phyloP scores from a whole-genome alignment of 768 basidiomycete species.

The Boletus subparvulus region DNA sequence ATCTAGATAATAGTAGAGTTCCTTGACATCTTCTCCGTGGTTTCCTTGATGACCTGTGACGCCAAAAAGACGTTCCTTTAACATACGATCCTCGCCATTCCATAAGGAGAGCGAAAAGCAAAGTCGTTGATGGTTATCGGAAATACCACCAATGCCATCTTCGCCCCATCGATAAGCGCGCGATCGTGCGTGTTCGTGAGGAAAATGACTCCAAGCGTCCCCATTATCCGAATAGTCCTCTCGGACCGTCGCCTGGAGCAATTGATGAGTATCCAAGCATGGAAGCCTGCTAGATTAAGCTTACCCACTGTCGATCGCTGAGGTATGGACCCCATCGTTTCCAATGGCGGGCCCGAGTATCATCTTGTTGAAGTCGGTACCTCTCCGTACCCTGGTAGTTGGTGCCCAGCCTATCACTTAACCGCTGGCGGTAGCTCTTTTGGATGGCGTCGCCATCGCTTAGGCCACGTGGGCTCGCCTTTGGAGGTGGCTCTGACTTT shows the following conservation, averaged over 20 bases:
- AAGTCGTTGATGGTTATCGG: constrained; percentile 93
- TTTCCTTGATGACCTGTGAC: constrained; percentile 97
- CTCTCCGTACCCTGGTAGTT: constrained; percentile 83
- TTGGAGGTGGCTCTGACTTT: constrained; percentile 41
- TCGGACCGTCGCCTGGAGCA: constrained; percentile 85
- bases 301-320: constrained; percentile 95
- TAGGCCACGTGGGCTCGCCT: constrained; percentile 30
- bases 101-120: constrained; percentile 91
- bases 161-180: constrained; percentile 99
- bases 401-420: constrained; percentile 61
- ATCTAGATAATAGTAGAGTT: constrained; percentile 97
- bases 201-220: constrained; percentile 94
- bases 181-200: constrained; percentile 89
- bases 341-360: constrained; percentile 83
- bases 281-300: constrained; percentile 21
- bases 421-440: constrained; percentile 58
- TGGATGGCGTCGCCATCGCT: constrained; percentile 11
- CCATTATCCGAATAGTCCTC: constrained; percentile 98
- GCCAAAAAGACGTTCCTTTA: constrained; percentile 96
- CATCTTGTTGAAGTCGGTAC: constrained; percentile 82
- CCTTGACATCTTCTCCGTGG: constrained; percentile 99
- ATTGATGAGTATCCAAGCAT: constrained; percentile 11
- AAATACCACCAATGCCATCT: constrained; percentile 95
- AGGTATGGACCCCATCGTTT: constrained; percentile 99
- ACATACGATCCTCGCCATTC: constrained; percentile 92